Base-by-base conservation (phyloP, 331 rosid genomes). In the Phaseolus coccineus region DNA sequence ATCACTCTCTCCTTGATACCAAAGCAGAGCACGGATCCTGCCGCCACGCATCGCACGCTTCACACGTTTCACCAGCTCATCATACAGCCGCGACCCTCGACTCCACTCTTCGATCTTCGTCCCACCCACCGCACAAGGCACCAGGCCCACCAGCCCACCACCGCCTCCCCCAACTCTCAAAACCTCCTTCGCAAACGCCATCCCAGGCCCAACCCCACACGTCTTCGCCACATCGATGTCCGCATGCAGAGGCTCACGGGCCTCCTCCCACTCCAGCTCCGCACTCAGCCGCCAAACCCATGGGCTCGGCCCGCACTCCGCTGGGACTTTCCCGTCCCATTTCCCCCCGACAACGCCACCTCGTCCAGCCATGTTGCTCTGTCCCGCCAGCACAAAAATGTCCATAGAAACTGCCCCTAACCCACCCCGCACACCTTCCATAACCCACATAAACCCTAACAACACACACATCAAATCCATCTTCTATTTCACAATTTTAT, bases 301-400 rank as follows among this genome's bases (percentile, higher is more conserved):
- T 0, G 82, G 81, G 68, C 76, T 69, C 16, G 94, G 87, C 7
- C 11, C 10, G 78, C 90, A 83, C 61, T 85, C 82, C 0, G 67
- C 69, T 1, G 90, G 96, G 14, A 88, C 77, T 9, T 69, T 10
- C 0, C 83, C 82, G 50, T 86, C 81, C 87, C 90, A 87, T 37
- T 71, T 79, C 0, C 87, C 81, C 0, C 31, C 59, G 0, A 2
- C 6, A 24, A 89, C 90, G 0, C 91, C 91, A 3, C 97, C 96
- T 0, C 91, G 84, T 0, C 97, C 96, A 4, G 93, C 94, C 94
- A 93, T 91, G 89, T 93, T 93, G 87, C 97, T 92, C 53, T 90
- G 96, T 3, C 96, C 97, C 1, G 82, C 94, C 8, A 92, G 80
- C 25, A 92, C 72, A 75, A 90, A 90, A 1, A 92, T 79, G 81